These are phyloP conservation scores for Polyporus arcularius DNA, from an alignment of 768 basidiomycete species.

Conservation along the genomic window DNA sequence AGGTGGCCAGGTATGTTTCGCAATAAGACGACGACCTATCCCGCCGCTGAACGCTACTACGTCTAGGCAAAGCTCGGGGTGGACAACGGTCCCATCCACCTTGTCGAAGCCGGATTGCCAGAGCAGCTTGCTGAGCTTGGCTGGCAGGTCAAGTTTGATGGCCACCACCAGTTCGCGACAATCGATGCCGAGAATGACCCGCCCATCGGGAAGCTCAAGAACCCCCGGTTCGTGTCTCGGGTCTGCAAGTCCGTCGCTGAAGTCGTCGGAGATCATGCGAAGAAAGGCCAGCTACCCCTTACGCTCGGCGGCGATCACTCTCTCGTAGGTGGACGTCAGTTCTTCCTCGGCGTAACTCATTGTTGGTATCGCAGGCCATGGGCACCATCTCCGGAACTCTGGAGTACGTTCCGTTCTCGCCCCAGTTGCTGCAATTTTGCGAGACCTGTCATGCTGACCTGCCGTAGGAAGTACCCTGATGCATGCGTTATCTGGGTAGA, in stretches of 20 bases:
- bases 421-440: neutral
- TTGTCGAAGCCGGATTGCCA: constrained; percentile 85
- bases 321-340: constrained; percentile 50
- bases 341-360: constrained; percentile 5
- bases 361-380: constrained; percentile 59
- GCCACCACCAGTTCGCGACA: constrained; percentile 87
- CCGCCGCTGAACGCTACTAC: neutral
- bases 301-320: constrained; percentile 98
- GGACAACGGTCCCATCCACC: constrained; percentile 84
- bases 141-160: constrained; percentile 89
- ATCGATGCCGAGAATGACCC: constrained; percentile 65
- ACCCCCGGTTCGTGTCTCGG: constrained; percentile 82
- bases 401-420: constrained; percentile 44
- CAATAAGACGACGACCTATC: neutral
- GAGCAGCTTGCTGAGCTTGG: constrained; percentile 76
- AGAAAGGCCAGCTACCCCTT: constrained; percentile 79
- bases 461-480: constrained; percentile 64
- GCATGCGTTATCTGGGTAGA: constrained; percentile 95
- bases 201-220: constrained; percentile 87
- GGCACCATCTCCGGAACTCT: constrained; percentile 93
- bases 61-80: constrained; percentile 74
- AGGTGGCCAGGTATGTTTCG: constrained; percentile 60
- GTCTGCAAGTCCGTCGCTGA: constrained; percentile 81
- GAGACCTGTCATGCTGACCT: neutral
- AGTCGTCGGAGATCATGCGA: constrained; percentile 72